Base-by-base conservation (phyloP, 2,329 filamentous ascomycete genomes). In the Ceratocystis albifundus region DNA sequence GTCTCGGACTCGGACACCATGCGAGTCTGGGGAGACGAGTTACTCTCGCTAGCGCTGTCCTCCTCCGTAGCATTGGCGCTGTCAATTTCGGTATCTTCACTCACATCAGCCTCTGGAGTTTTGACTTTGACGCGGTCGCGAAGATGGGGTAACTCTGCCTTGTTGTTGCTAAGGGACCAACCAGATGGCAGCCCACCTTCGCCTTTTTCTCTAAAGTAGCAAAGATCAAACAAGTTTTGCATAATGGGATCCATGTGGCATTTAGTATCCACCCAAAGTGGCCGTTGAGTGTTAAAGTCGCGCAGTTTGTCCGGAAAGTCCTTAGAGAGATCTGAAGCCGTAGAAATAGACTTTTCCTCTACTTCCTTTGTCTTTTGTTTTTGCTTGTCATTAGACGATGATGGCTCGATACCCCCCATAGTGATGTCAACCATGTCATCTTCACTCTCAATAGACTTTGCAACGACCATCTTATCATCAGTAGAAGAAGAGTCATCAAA, bases 371-470 rank as follows among this genome's bases (percentile, higher is more conserved):
- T 65, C 65, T 72, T 70, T 67, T 30, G 25, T 4, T 80, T 77
- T 17, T 72, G 73, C 1, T 78, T 77, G 71, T 90, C 87, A 65
- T 12, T 10, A 15, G 36, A 41, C 36, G 10, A 41, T 41, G 36
- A 41, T 15, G 65, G 32, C 28, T 36, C 36, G 28, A 45, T 61
- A 8, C 44, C 64, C 8, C 85, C 86, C 87, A 96, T 92, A 0
- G 88, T 89, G 17, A 99, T 86, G 72, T 96, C 89, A 4, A 97
- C 89, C 72, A 96, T 84, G 69, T 90, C 90, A 69, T 96, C 92
- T 74, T 96, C 93, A 8, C 90, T 89, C 73, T 92, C 87, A 1
- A 96, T 83, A 2, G 92, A 96, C 32, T 84, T 82, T 57, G 90
- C 87, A 67, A 87, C 83, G 61, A 96, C 81, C 48, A 59, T 59